These are phyloP conservation scores for Talaromyces sp. DNA, from an alignment of 2,329 filamentous ascomycete genomes.

Conservation along the genomic window DNA sequence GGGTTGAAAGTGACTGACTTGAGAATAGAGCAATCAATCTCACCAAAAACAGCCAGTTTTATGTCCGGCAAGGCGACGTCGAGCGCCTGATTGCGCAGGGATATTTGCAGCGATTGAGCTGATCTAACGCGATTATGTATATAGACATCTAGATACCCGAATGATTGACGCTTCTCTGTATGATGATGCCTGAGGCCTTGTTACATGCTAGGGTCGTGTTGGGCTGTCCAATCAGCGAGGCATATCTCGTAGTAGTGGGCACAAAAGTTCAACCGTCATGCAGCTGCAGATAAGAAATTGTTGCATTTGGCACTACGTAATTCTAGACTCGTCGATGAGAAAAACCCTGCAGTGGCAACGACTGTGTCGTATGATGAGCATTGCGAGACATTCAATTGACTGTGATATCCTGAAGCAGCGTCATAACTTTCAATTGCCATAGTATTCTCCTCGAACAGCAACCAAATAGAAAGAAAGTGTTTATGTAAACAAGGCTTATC, in stretches of 20 bases:
- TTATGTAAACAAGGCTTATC: constrained; percentile 5
- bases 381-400: background rate
- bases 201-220: background rate
- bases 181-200: background rate
- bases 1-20: background rate
- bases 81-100: constrained; percentile 91
- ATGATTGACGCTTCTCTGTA: background rate
- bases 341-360: background rate
- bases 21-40: constrained; percentile 78
- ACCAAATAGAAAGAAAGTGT: background rate
- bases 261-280: background rate
- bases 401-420: background rate
- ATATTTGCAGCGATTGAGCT: constrained; percentile 86
- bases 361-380: background rate
- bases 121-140: constrained; percentile 35
- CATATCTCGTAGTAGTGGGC: background rate
- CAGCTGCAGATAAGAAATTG: background rate
- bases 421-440: background rate
- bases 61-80: constrained; percentile 91
- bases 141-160: constrained; percentile 12
- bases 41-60: constrained; percentile 98
- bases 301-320: background rate
- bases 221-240: background rate
- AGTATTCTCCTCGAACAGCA: too few species aligned
- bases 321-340: background rate